Evolutionary conservation across 495 filamentous ascomycete species (phyloP).

Genomic region (Neurospora africana): DNA sequence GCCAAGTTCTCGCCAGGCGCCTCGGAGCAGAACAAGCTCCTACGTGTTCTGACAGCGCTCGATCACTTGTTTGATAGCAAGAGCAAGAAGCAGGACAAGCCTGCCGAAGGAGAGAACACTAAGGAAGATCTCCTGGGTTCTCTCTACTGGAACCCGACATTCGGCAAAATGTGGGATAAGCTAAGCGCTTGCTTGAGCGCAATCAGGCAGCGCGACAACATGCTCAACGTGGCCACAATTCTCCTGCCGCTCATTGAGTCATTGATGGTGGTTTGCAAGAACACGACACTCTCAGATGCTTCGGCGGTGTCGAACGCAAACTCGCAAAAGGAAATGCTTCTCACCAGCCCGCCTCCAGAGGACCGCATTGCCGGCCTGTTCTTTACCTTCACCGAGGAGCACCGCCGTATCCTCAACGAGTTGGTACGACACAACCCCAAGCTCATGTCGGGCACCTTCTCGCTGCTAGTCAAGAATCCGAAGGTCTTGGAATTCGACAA

Average conservation of each 20-base stretch:
- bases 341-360: constrained; percentile 70
- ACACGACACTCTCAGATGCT: constrained; percentile 66
- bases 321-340: constrained; percentile 58
- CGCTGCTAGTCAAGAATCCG: constrained; percentile 90
- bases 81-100: constrained; percentile 48
- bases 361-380: constrained; percentile 80
- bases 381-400: constrained; percentile 97
- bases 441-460: constrained; percentile 96
- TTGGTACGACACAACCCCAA: constrained; percentile 93
- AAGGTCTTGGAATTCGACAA: constrained; percentile 99
- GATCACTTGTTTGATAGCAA: constrained; percentile 86
- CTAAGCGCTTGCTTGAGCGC: constrained; percentile 84
- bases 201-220: constrained; percentile 82
- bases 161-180: constrained; percentile 82
- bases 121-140: constrained; percentile 76
- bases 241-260: constrained; percentile 88
- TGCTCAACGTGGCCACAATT: constrained; percentile 94
- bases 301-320: constrained; percentile 15
- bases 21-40: constrained; percentile 89
- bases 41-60: constrained; percentile 87
- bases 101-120: constrained; percentile 41
- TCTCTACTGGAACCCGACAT: constrained; percentile 83
- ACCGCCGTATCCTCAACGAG: constrained; percentile 96
- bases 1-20: constrained; percentile 92
- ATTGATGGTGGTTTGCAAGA: constrained; percentile 98